These are phyloP conservation scores for Scortechinia acanthostroma DNA, from an alignment of 2,329 filamentous ascomycete genomes.

Conservation along the genomic window DNA sequence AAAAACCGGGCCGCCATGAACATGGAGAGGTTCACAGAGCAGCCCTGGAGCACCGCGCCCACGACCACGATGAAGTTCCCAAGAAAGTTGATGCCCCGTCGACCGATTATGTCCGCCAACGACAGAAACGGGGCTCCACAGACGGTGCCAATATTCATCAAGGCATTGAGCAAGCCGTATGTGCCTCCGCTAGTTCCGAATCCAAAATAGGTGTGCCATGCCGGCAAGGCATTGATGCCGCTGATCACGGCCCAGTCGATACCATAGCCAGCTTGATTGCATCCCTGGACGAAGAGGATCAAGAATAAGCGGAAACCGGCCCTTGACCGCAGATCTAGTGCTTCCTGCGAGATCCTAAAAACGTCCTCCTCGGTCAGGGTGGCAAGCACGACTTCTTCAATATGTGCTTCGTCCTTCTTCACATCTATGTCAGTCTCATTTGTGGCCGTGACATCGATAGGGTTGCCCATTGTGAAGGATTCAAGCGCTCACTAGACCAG, in stretches of 20 bases:
- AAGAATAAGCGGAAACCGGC: slow-evolving; percentile 28
- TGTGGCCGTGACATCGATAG: slow-evolving; percentile 9
- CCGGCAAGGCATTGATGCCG: too few relatives aligned
- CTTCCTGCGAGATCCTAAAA: slow-evolving; percentile 27
- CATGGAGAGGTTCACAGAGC: slow-evolving; percentile 24
- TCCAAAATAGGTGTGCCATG: too few relatives aligned
- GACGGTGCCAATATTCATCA: slow-evolving; percentile 36
- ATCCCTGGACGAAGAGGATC: slow-evolving; percentile 35
- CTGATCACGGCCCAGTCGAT: too few relatives aligned
- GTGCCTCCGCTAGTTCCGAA: slow-evolving; percentile 26
- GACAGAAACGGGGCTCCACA: slow-evolving; percentile 38
- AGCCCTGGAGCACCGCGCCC: slow-evolving; percentile 31
- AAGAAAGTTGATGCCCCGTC: slow-evolving; percentile 36
- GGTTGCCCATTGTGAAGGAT: too few relatives aligned
- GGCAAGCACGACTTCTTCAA: slow-evolving; percentile 33
- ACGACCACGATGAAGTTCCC: slow-evolving; percentile 34
- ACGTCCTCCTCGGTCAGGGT: slow-evolving; percentile 36
- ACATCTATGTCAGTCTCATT: slow-evolving; percentile 16
- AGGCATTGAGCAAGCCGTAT: slow-evolving; percentile 32
- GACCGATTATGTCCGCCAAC: slow-evolving; percentile 39
- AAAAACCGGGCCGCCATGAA: slow-evolving; percentile 23
- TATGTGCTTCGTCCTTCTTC: slow-evolving; percentile 19
- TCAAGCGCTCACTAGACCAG: too few relatives aligned
- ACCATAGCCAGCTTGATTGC: slow-evolving; percentile 37
- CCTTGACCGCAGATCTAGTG: slow-evolving; percentile 27